Base-by-base conservation (phyloP, 441 rosid species). In the Adansonia rubrostipa region DNA sequence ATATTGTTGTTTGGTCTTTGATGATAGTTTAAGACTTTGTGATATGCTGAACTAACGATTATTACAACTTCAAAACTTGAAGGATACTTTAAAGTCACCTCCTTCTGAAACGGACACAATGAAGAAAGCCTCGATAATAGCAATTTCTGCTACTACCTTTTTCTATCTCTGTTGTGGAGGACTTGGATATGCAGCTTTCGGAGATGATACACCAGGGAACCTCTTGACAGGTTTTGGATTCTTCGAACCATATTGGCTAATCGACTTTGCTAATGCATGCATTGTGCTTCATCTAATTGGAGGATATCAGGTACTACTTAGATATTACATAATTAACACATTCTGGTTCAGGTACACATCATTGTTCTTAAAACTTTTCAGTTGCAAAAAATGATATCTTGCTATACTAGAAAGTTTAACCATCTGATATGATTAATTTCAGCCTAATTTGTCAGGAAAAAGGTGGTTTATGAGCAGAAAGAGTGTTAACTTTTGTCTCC, bases 161-260 rank as follows among this genome's bases (percentile, higher is more conserved):
- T 93, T 94, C 85, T 94, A 88, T 80, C 81, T 92, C 42, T 88
- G 88, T 63, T 94, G 97, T 67, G 98, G 92, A 71, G 90, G 93
- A 83, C 85, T 92, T 2, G 97, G 98, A 22, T 94, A 93, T 67
- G 98, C 98, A 17, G 95, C 98, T 24, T 93, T 94, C 47, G 97
- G 97, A 17, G 81, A 86, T 47, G 40, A 57, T 1, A 89, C 95
- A 0, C 97, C 97, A 0, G 98, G 97, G 58, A 94, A 93, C 83
- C 91, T 94, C 70, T 81, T 94, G 82, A 89, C 97, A 9, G 98
- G 95, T 20, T 88, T 88, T 0, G 97, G 94, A 20, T 94, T 94
- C 83, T 90, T 84, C 11, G 95, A 94, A 78, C 98, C 97, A 13
- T 94, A 81, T 74, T 93, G 98, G 96, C 92, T 94, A 0, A 63